Evolutionary conservation across 305 asterid genomes (phyloP), one percentile per base, ranked within the genome.

Genomic region (Ilex paraguariensis): DNA sequence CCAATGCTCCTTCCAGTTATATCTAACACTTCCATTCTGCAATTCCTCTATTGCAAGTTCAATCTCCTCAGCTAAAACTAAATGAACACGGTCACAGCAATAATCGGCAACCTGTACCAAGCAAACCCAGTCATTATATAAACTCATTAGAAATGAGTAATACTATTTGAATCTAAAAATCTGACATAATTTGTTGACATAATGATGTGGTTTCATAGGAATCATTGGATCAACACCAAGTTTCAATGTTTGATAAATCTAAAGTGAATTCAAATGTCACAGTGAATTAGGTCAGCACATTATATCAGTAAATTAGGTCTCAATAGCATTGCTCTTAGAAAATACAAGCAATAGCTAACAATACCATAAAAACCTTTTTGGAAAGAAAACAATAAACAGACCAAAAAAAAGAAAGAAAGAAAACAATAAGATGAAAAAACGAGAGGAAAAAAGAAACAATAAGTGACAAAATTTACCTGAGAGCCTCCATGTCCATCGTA

Each of bases 401-500:
- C n/a, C 60, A n/a, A 8, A 45, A 42, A 44, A n/a, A 3, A 7
- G 57, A 13, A 33, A 46, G 6, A 15, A 60, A 33, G 57, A 32
- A 50, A 13, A 52, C 28, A 54, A 67, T 21, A 1, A 17, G 21
- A 17, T 17, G 21, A 17, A 17, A 17, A 17, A 17, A 17, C 21
- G 21, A 17, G 21, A 36, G 2, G 42, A 36, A 8, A 36, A 36
- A 36, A 8, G 1, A 36, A 5, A 36, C 42, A 59, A 62, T 32
- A 28, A 2, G 40, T 54, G 7, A n/a, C 58, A 67, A 60, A 54
- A 40, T 60, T 66, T 75, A 91, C 97, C 96, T 91, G 91, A 53
- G 62, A 56, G 68, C 95, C 97, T 49, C 97, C 96, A 63, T 91
- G 97, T 60, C 97, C 97, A 66, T 91, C 97, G 66, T 77, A 91